These are phyloP conservation scores for Rhizopus stolonifer DNA, from an alignment of 371 early-diverging fungal genomes.

Conservation along the genomic window DNA sequence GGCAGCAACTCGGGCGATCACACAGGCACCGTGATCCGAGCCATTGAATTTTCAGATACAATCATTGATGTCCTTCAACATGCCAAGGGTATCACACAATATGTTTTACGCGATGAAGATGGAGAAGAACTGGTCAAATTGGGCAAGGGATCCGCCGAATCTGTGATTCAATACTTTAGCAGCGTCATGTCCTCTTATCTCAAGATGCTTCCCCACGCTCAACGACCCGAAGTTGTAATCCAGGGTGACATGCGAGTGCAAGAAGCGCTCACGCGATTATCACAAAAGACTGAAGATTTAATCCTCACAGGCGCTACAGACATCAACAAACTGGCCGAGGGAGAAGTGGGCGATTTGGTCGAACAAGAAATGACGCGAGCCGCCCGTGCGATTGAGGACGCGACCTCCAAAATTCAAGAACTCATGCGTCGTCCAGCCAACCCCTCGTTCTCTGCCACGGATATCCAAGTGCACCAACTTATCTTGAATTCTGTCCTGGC, in stretches of 20 bases:
- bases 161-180: conserved; percentile 76
- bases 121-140: conserved; percentile 76
- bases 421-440: conserved; percentile 77
- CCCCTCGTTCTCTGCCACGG: conserved; percentile 66
- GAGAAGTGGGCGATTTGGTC: conserved; percentile 89
- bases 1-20: conserved; percentile 78
- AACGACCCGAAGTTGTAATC: conserved; percentile 71
- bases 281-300: conserved; percentile 73
- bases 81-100: conserved; percentile 86
- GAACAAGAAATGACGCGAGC: conserved; percentile 93
- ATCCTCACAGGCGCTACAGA: conserved; percentile 69
- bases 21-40: conserved; percentile 82
- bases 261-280: conserved; percentile 67
- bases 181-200: conserved; percentile 81
- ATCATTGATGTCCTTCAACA: conserved; percentile 82
- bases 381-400: conserved; percentile 90
- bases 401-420: conserved; percentile 78
- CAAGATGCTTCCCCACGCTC: conserved; percentile 65
- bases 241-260: conserved; percentile 78
- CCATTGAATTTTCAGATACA: conserved; percentile 80
- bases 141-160: conserved; percentile 67
- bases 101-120: conserved; percentile 77
- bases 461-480: conserved; percentile 88
- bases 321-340: conserved; percentile 67
- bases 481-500: conserved; percentile 90